Evolutionary conservation across 2,329 filamentous ascomycete species (phyloP).

Genomic region (Alternaria panax): DNA sequence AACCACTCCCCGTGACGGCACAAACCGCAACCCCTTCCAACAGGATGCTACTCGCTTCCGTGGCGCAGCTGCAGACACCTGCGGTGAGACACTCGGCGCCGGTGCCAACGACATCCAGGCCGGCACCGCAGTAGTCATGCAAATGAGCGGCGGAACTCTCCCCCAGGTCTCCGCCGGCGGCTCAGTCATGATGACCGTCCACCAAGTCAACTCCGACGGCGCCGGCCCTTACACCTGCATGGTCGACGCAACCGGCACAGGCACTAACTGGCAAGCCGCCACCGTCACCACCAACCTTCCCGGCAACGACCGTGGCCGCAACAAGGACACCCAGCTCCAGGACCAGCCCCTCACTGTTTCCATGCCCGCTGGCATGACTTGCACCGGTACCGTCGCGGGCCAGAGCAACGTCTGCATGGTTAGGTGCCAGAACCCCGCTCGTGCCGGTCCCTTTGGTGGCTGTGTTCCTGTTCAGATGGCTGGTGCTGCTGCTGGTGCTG

Average conservation of each 20-base stretch:
- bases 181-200: slow-evolving; percentile 64
- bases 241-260: slow-evolving; percentile 68
- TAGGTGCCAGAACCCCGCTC: slow-evolving; percentile 66
- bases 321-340: slow-evolving; percentile 39
- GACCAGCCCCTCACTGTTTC: slow-evolving; percentile 62
- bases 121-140: slow-evolving; percentile 66
- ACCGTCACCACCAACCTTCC: slow-evolving; percentile 63
- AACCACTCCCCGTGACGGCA: slow-evolving; percentile 68
- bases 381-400: slow-evolving; percentile 67
- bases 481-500: slow-evolving; percentile 22
- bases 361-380: slow-evolving; percentile 64
- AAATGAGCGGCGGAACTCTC: slow-evolving; percentile 62
- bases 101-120: slow-evolving; percentile 65
- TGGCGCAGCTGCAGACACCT: slow-evolving; percentile 59
- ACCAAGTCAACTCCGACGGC: slow-evolving; percentile 73
- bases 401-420: slow-evolving; percentile 69
- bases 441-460: slow-evolving; percentile 69
- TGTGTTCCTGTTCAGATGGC: slow-evolving; percentile 65
- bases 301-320: slow-evolving; percentile 59
- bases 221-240: slow-evolving; percentile 71
- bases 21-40: slow-evolving; percentile 67
- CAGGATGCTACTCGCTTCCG: slow-evolving; percentile 69
- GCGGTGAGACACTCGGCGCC: slow-evolving; percentile 65
- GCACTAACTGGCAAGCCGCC: slow-evolving; percentile 60
- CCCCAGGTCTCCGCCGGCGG: slow-evolving; percentile 68